phyloP scores from a whole-genome alignment of 2,329 filamentous ascomycete genomes.

The Cladorrhinum sp. region DNA sequence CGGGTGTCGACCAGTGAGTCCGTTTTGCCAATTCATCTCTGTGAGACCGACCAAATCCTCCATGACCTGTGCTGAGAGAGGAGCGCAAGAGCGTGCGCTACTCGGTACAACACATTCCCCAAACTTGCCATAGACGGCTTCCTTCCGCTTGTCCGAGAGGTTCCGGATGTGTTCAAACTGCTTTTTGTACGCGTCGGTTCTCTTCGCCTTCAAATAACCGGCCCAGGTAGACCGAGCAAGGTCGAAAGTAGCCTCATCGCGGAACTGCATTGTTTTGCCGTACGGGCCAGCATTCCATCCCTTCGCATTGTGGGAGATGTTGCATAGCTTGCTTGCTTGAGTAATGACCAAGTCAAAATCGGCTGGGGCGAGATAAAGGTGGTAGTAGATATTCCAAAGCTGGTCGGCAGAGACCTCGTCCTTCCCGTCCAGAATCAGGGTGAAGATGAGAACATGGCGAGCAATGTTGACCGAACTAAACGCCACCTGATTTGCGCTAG shows the following conservation, averaged over 20 bases:
- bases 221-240: slow-evolving; percentile 41
- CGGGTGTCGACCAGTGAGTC: background rate
- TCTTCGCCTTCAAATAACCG: slow-evolving; percentile 30
- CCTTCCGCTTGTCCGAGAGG: slow-evolving; percentile 2
- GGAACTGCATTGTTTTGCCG: slow-evolving; percentile 45
- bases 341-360: slow-evolving; percentile 36
- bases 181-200: slow-evolving; percentile 20
- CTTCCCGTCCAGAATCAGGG: slow-evolving; percentile 45
- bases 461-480: slow-evolving; percentile 48
- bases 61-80: slow-evolving; percentile 7
- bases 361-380: slow-evolving; percentile 43
- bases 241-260: slow-evolving; percentile 44
- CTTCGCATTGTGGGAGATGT: slow-evolving; percentile 36
- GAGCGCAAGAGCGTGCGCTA: slow-evolving; percentile 10
- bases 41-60: slow-evolving; percentile 5
- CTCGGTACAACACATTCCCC: background rate
- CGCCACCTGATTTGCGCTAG: slow-evolving; percentile 50
- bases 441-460: slow-evolving; percentile 53
- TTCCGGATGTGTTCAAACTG: slow-evolving; percentile 13
- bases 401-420: slow-evolving; percentile 27
- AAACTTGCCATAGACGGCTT: background rate
- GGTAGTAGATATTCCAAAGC: slow-evolving; percentile 56
- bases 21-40: slow-evolving; percentile 16
- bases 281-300: slow-evolving; percentile 47
- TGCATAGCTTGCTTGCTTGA: slow-evolving; percentile 45